Evolutionary conservation across 805 yeast species (phyloP), one percentile per base, ranked within the genome.

Genomic region (Teunomyces kruisii): DNA sequence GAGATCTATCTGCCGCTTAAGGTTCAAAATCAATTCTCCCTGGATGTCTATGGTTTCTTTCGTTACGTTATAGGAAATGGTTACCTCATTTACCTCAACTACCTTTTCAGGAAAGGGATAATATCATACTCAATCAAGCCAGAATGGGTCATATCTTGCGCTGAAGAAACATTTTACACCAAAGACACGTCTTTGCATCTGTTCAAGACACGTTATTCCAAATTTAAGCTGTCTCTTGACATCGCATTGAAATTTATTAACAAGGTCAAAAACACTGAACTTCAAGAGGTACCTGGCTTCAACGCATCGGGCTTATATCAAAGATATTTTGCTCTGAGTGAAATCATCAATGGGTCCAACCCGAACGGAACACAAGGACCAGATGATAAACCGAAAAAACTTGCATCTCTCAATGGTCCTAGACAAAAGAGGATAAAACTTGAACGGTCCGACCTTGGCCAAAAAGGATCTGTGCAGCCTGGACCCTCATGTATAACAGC

Each of bases 1-100:
- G 28, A 35, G n/a, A 35, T 19, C n/a, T 32, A 32, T 22, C 36
- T 16, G 24, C 36, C 36, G n/a, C 14, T 32, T 16, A 32, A 32
- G 15, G 17, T 12, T 16, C 36, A 17, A 16, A 32, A 32, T 22
- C 36, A 32, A 17, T 32, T 32, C 28, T 35, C 38, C 38, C 28
- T 35, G 38, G 38, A 35, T 24, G 38, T 35, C 16, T 19, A 10
- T 22, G 38, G 38, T 12, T 35, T 35, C 36, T 35, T 35, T 14
- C 38, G 38, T 9, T 22, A 35, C 13, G 28, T 35, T 14, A 19
- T 35, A 10, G 38, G 38, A 5, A 32, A 32, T 22, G 36, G 36
- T 16, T 35, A 35, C 28, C 15, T 35, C 2, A 28, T 19, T 5
- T 35, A 35, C 22, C 38, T 35, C 38, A 35, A 22, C 14, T 35